A percentile compares a stretch with the other conserved stretches of the same genome.
Evolutionary conservation across 2,329 filamentous ascomycete species (phyloP).

Genomic region (Fusarium sp.): DNA sequence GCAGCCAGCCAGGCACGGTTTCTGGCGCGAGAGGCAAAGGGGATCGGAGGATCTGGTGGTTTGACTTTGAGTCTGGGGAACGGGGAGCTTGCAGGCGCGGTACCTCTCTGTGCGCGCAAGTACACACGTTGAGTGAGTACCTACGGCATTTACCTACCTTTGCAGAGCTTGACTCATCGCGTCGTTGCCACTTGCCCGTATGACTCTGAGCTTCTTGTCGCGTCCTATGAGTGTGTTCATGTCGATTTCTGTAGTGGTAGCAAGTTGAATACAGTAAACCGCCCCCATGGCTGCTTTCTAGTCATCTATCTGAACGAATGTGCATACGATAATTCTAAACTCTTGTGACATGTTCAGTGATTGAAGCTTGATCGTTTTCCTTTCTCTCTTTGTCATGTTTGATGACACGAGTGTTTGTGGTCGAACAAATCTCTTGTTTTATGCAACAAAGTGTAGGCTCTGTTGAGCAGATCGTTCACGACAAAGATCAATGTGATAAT

Average conservation of each 20-base stretch:
- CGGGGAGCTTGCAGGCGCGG: not conserved
- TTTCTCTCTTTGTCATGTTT: not conserved
- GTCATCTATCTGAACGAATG: not conserved
- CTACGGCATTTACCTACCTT: not conserved
- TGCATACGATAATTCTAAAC: not conserved
- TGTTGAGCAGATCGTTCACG: not conserved
- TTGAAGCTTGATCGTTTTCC: not conserved
- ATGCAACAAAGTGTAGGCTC: not conserved
- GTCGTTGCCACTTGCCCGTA: not conserved
- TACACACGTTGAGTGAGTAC: not conserved
- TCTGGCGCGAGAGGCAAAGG: slow-evolving; percentile 17
- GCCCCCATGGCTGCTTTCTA: not conserved
- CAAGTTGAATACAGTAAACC: not conserved
- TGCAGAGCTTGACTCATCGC: not conserved
- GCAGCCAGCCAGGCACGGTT: slow-evolving; percentile 23
- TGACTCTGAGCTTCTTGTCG: not conserved
- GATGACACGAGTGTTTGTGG: not conserved
- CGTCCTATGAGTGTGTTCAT: not conserved
- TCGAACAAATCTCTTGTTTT: not conserved
- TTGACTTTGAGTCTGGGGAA: slow-evolving; percentile 21
- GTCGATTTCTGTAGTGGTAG: not conserved
- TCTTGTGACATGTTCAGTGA: not conserved
- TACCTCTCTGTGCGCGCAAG: not conserved
- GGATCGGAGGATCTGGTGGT: slow-evolving; percentile 12
- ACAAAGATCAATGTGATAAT: not conserved